Evolutionary conservation across 2,329 filamentous ascomycete species (phyloP).

Genomic region (Sporothrix phasma): DNA sequence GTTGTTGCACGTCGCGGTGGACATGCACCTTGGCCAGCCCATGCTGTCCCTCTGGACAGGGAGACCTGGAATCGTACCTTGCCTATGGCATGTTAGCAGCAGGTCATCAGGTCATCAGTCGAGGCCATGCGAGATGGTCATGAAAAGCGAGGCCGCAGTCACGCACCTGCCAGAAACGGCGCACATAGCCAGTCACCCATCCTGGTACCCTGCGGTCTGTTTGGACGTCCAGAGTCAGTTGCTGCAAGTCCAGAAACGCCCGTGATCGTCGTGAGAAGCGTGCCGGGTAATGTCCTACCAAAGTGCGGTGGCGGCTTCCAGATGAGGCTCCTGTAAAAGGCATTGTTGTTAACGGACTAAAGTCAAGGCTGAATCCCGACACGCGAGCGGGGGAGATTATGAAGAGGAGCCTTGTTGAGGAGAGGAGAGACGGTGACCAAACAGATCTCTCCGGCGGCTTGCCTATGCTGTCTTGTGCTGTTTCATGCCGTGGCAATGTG

Average conservation of each 20-base stretch:
- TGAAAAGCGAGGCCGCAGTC: neutral
- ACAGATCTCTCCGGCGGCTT: neutral
- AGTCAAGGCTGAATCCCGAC: neutral
- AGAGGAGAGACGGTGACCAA: neutral
- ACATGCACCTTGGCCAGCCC: neutral
- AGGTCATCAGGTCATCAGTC: neutral
- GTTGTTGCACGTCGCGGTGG: neutral
- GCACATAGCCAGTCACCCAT: slow-evolving; percentile 87
- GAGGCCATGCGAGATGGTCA: neutral
- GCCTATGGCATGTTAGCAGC: neutral
- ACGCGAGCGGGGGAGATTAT: neutral
- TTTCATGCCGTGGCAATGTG: neutral
- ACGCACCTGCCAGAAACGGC: slow-evolving; percentile 94
- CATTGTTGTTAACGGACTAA: neutral
- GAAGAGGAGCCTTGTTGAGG: neutral
- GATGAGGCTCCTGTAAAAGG: slow-evolving; percentile 64
- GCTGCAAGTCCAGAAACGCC: no score
- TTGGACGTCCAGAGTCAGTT: neutral
- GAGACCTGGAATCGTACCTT: neutral
- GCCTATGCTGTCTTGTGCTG: neutral
- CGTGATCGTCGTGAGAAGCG: neutral
- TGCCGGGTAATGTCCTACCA: slow-evolving; percentile 45
- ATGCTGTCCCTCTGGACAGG: no score
- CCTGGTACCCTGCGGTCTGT: slow-evolving; percentile 76
- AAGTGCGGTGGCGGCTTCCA: slow-evolving; percentile 97